Base-by-base conservation (phyloP, 2,329 filamentous ascomycete genomes). In the Aspergillus ochraceoroseus region DNA sequence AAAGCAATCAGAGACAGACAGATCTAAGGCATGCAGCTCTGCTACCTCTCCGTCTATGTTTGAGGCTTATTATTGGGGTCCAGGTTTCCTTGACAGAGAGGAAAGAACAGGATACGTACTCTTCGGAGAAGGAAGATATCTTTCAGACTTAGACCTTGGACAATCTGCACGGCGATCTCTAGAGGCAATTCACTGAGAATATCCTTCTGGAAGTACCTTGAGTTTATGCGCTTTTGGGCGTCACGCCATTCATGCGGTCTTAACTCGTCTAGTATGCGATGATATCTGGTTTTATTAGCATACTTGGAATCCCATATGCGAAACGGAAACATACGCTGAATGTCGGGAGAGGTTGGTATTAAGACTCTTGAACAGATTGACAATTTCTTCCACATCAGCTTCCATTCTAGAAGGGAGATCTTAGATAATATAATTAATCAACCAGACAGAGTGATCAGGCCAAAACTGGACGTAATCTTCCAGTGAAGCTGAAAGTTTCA, bases 121-220 rank as follows among this genome's bases (percentile, higher is more conserved):
- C 52, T 54, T 32, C 55, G 54, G 14, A 61, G 47, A 7, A 47
- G 13, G 33, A 64, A 31, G 19, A 61, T 11, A 15, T 67, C 62
- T 4, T 34, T 30, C 3, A 62, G 38, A 18, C 52, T 35, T 9
- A 66, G 32, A 37, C 58, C 47, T 14, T 51, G 34, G 5, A 50
- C 46, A 14, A 67, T 41, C 18, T 55, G 48, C 7, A 51, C 44
- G 3, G 54, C 52, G n/a, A 67, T 39, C 43, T 67, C 64, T 4
- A 56, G 9, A 3, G 63, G 64, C 15, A 65, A 36, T 1, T 44
- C 45, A 9, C 50, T 54, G 2, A 67, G 25, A n/a, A 67, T 52
- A 43, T 67, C 64, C 22, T 48, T 52, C 14, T 61, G 47, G 17
- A 65, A 55, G 9, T 48, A 50, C 12, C 40, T 41, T n/a, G 37